Conservation (phyloP, 805 yeast species). For the Saccharomyces eubayanus region DNA sequence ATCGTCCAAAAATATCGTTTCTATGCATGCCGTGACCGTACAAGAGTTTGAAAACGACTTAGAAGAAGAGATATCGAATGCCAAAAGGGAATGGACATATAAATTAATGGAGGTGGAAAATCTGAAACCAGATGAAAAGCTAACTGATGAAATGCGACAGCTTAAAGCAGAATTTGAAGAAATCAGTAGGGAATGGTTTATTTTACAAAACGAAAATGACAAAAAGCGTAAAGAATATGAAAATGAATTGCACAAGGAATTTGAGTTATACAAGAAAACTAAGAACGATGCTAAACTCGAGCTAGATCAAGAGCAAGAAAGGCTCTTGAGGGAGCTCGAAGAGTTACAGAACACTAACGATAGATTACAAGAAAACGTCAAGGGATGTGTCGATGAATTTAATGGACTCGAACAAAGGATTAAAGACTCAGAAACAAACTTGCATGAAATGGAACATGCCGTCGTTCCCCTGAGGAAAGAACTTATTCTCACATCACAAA, state of each 20-base stretch:
- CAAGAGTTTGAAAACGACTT: conserved; percentile 20
- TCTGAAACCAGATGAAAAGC: conserved; percentile 26
- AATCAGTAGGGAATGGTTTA: conserved; percentile 8
- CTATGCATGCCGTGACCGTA: conserved; percentile 16
- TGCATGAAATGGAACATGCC: background rate
- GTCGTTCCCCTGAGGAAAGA: conserved; percentile 16
- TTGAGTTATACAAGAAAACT: conserved; percentile 18
- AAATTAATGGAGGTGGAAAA: conserved; percentile 21
- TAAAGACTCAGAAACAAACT: conserved; percentile 4
- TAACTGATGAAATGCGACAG: conserved; percentile 21
- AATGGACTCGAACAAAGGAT: conserved; percentile 6
- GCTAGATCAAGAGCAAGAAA: conserved; percentile 10
- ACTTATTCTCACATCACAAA: conserved; percentile 16
- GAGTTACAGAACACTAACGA: conserved; percentile 10
- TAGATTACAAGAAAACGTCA: conserved; percentile 18
- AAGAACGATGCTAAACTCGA: conserved; percentile 14
- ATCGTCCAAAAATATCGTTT: conserved; percentile 14
- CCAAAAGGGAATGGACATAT: conserved; percentile 15
- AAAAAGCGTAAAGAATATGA: conserved; percentile 7
- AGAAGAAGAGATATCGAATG: conserved; percentile 12
- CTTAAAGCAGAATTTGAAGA: conserved; percentile 22
- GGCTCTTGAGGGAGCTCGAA: conserved; percentile 7
- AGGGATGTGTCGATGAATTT: conserved; percentile 13
- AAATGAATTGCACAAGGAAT: conserved; percentile 13
- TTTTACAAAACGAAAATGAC: conserved; percentile 11